Conservation (phyloP, 2,329 filamentous ascomycete genomes). For the Sarocladium strictum region DNA sequence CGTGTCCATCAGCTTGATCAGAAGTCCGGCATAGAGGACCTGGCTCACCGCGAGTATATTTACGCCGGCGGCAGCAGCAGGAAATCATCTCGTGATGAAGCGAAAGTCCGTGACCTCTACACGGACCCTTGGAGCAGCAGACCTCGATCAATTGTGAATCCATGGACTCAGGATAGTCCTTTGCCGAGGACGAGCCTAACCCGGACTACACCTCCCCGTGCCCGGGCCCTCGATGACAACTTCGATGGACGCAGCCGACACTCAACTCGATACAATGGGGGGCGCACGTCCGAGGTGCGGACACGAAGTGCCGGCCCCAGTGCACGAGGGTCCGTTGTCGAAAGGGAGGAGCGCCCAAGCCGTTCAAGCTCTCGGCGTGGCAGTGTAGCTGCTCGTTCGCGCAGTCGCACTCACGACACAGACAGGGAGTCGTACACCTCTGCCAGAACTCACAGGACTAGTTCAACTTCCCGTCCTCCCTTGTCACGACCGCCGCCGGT, state of each 20-base stretch:
- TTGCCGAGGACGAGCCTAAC: conserved; percentile 12
- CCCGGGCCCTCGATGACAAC: conserved; percentile 25
- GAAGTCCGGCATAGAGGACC: conserved; percentile 4
- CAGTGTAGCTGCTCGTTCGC: neutral
- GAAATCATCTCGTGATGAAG: neutral
- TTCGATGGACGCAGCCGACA: conserved; percentile 35
- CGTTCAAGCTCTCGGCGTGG: neutral
- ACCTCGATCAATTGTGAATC: conserved; percentile 1
- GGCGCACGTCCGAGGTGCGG: conserved; percentile 24
- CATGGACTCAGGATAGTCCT: neutral
- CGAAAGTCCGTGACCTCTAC: neutral
- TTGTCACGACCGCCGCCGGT: conserved; percentile 14
- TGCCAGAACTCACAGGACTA: conserved; percentile 31
- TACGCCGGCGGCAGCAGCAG: conserved; percentile 2
- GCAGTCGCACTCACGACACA: conserved; percentile 1
- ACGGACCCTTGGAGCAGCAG: neutral
- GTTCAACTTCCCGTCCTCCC: conserved; percentile 23
- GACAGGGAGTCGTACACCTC: conserved; percentile 38
- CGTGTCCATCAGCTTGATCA: conserved; percentile 4
- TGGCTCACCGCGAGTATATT: conserved; percentile 8
- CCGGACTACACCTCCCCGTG: conserved; percentile 23
- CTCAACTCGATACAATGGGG: conserved; percentile 29
- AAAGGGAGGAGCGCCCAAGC: neutral
- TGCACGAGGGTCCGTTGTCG: neutral
- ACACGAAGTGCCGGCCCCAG: conserved; percentile 29